These are phyloP conservation scores for Lepidium sativum DNA, from an alignment of 345 rosid genomes.

Conservation along the genomic window DNA sequence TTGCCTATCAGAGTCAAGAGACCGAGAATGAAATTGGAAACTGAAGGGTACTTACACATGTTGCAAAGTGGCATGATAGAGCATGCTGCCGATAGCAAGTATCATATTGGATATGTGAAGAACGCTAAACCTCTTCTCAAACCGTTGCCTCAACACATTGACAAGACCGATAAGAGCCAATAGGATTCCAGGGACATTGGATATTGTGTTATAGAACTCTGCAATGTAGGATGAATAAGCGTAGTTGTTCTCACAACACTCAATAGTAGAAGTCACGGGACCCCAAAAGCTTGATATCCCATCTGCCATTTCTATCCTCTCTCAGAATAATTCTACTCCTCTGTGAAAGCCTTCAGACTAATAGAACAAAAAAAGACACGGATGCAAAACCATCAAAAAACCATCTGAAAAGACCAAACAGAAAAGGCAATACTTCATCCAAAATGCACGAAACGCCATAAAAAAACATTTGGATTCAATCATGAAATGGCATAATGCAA, in stretches of 20 bases:
- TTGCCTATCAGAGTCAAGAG: background rate
- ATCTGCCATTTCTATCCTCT: constrained; percentile 53
- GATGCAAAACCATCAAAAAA: background rate
- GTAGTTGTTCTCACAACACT: constrained; percentile 85
- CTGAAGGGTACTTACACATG: constrained; percentile 43
- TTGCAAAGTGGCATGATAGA: constrained; percentile 77
- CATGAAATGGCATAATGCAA: background rate
- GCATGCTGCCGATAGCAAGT: constrained; percentile 90
- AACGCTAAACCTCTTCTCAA: constrained; percentile 90
- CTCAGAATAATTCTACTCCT: constrained; percentile 2
- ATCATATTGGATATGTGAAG: constrained; percentile 87
- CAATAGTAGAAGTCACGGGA: constrained; percentile 74
- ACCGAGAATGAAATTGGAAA: background rate
- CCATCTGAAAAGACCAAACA: background rate
- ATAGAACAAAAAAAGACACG: background rate
- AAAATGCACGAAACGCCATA: background rate
- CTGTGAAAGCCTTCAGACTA: background rate
- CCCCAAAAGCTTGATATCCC: constrained; percentile 86
- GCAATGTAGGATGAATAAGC: constrained; percentile 72
- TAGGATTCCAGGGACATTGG: constrained; percentile 67
- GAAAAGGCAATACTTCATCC: background rate
- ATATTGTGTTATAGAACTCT: constrained; percentile 79
- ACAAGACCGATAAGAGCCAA: constrained; percentile 78
- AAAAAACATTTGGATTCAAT: background rate
- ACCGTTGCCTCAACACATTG: constrained; percentile 77